These are phyloP conservation scores for Verticillium klebahnii DNA, from an alignment of 2,329 filamentous ascomycete genomes.

Conservation along the genomic window DNA sequence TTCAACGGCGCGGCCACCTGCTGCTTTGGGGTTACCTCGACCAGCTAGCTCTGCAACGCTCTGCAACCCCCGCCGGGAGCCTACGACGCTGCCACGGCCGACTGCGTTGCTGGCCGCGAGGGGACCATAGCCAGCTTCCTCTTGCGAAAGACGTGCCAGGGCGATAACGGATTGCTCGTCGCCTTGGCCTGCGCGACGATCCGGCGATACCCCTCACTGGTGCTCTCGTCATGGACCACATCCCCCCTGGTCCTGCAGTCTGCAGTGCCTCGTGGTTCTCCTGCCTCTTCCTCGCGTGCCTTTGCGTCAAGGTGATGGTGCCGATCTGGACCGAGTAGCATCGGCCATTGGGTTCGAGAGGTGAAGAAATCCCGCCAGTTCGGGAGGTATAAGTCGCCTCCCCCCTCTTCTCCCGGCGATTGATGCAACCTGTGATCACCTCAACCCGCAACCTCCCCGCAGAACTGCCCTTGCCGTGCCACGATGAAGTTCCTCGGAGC, in stretches of 20 bases:
- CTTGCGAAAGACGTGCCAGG: background rate
- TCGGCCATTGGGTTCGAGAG: background rate
- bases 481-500: slow-evolving; percentile 9
- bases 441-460: background rate
- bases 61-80: background rate
- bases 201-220: background rate
- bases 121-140: background rate
- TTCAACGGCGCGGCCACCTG: background rate
- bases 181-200: background rate
- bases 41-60: background rate
- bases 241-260: background rate
- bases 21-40: background rate
- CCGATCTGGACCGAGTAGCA: background rate
- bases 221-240: too few relatives aligned
- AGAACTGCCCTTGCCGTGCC: background rate
- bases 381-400: background rate
- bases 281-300: background rate
- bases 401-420: background rate
- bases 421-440: background rate
- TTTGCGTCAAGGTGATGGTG: background rate
- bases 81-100: background rate
- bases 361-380: background rate
- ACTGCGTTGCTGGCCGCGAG: background rate
- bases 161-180: background rate
- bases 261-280: background rate